Evolutionary conservation across 139 green algal species (phyloP).

Genomic region (Tetraselmis chui): DNA sequence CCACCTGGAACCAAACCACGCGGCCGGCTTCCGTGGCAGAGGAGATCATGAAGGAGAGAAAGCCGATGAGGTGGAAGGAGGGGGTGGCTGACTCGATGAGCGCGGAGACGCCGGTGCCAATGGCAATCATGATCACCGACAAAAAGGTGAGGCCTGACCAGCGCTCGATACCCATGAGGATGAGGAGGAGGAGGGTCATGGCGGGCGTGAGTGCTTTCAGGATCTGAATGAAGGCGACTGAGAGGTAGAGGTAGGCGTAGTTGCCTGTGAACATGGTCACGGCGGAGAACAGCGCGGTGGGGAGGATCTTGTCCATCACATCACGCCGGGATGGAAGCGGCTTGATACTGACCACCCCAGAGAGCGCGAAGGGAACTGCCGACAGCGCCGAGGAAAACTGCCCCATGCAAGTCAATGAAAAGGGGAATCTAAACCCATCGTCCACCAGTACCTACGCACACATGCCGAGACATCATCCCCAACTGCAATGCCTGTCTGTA

Average conservation of each 20-base stretch:
- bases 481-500: background rate
- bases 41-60: conserved; percentile 27
- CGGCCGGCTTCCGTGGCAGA: conserved; percentile 35
- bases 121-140: conserved; percentile 43
- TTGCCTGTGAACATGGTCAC: conserved; percentile 52
- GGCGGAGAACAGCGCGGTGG: conserved; percentile 20
- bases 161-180: conserved; percentile 38
- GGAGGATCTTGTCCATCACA: conserved; percentile 5
- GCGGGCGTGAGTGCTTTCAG: conserved; percentile 61
- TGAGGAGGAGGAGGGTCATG: conserved; percentile 51
- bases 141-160: conserved; percentile 17
- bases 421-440: conserved; percentile 48
- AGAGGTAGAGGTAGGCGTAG: conserved; percentile 51
- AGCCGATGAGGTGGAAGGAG: conserved; percentile 15
- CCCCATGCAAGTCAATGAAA: conserved; percentile 45
- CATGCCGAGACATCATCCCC: background rate
- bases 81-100: conserved; percentile 12
- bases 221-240: conserved; percentile 66
- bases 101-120: conserved; percentile 36
- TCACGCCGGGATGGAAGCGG: conserved; percentile 1
- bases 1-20: conserved; percentile 43
- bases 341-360: background rate
- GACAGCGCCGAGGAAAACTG: conserved; percentile 30
- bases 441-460: conserved; percentile 23
- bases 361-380: background rate